Percentiles rank a stretch among this genome's conserved stretches.
These are phyloP conservation scores for Solanum sitiens DNA, from an alignment of 257 asterid species.

Conservation along the genomic window DNA sequence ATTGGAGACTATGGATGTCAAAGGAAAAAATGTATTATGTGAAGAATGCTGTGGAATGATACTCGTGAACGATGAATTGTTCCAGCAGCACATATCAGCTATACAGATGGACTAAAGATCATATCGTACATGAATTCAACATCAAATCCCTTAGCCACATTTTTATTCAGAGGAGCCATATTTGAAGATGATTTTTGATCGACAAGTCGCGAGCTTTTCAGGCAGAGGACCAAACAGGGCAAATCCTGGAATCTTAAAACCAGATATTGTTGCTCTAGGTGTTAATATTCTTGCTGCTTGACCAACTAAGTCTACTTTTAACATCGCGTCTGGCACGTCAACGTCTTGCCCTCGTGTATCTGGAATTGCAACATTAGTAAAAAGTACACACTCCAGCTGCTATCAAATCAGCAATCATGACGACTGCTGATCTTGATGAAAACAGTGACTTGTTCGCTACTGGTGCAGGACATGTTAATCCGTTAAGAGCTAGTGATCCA, in stretches of 20 bases:
- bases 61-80: conserved; percentile 3
- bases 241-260: conserved; percentile 20
- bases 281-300: conserved; percentile 19
- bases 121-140: conserved; percentile 11
- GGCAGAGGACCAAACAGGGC: conserved; percentile 20
- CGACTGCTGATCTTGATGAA: conserved; percentile 6
- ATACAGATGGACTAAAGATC: conserved; percentile 13
- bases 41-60: conserved; percentile 27
- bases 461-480: conserved; percentile 10
- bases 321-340: conserved; percentile 17
- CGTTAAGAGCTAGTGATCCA: background rate
- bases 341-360: conserved; percentile 27
- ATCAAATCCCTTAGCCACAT: background rate
- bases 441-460: background rate
- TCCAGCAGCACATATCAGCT: conserved; percentile 9
- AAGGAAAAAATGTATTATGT: conserved; percentile 18
- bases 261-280: conserved; percentile 24
- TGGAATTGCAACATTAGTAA: conserved; percentile 20
- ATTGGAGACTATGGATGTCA: background rate
- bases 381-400: conserved; percentile 14
- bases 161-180: conserved; percentile 15
- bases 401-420: conserved; percentile 27
- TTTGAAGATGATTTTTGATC: conserved; percentile 8
- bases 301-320: conserved; percentile 9
- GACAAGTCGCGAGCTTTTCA: conserved; percentile 6